Evolutionary conservation across 257 asterid genomes (phyloP).

Genomic region (Echium plantagineum): DNA sequence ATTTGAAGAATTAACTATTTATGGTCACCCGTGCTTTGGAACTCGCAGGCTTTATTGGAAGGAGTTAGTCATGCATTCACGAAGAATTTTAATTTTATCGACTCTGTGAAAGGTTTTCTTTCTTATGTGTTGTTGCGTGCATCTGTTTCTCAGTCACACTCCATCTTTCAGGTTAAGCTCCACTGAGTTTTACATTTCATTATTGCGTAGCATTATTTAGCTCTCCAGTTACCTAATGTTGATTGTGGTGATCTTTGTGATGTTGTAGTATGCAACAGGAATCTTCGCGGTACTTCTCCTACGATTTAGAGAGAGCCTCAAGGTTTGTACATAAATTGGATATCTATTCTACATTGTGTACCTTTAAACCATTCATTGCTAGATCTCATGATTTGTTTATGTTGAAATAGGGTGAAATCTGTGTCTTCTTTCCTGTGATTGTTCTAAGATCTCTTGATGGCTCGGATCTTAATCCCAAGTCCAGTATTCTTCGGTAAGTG

Average conservation of each 20-base stretch:
- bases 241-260: conserved; percentile 14
- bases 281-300: conserved; percentile 72
- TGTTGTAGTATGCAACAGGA: conserved; percentile 81
- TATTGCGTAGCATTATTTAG: not conserved
- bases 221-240: conserved; percentile 1
- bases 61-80: conserved; percentile 71
- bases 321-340: conserved; percentile 37
- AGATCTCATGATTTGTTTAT: conserved; percentile 15
- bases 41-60: conserved; percentile 77
- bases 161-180: conserved; percentile 68
- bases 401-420: conserved; percentile 75
- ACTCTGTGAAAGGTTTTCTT: conserved; percentile 88
- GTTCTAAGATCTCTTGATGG: conserved; percentile 80
- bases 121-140: conserved; percentile 85
- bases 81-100: conserved; percentile 68
- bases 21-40: not conserved
- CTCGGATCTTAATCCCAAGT: conserved; percentile 69
- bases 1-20: not conserved
- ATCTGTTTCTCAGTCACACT: conserved; percentile 62
- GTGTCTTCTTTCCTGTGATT: conserved; percentile 92
- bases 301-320: conserved; percentile 90
- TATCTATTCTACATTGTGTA: not conserved
- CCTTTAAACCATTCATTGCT: conserved; percentile 7
- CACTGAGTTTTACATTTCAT: conserved; percentile 8
- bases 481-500: conserved; percentile 74